These are phyloP conservation scores for Coniochaeta sp. DNA, from an alignment of 2,329 filamentous ascomycete species.

Conservation along the genomic window DNA sequence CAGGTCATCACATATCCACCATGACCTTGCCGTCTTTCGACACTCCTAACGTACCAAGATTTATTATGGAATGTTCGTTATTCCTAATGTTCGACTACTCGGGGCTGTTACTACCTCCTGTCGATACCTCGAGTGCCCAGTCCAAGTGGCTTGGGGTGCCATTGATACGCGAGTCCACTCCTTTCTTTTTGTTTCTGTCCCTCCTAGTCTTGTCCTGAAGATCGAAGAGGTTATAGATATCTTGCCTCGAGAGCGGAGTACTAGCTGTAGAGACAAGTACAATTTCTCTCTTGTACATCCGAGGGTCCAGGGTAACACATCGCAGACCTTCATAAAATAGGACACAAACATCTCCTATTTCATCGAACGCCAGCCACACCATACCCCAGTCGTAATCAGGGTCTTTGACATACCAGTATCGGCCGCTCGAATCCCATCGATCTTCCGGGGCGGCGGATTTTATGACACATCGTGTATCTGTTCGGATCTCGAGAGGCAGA, in stretches of 20 bases:
- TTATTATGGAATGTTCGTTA: too few species aligned
- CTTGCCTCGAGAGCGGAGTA: background rate
- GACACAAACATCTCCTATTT: background rate
- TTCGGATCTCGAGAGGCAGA: too few species aligned
- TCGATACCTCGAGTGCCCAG: too few species aligned
- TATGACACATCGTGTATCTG: too few species aligned
- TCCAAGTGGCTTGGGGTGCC: too few species aligned
- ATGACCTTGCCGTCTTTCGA: too few species aligned
- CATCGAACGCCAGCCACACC: background rate
- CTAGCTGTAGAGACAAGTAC: background rate
- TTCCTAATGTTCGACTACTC: too few species aligned
- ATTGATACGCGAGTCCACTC: background rate
- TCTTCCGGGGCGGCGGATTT: too few species aligned
- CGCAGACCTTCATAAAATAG: background rate
- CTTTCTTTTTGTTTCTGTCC: background rate
- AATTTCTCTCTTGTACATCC: background rate
- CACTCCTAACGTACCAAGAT: too few species aligned
- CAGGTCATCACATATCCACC: too few species aligned
- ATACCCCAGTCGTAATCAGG: background rate
- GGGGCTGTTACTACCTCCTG: too few species aligned
- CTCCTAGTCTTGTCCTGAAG: background rate
- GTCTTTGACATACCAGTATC: background rate
- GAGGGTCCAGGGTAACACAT: background rate
- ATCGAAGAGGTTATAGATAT: background rate
- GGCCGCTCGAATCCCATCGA: background rate